Evolutionary conservation across 192 early-diverging fungal species (phyloP).

Genomic region (Jimgerdemannia lactiflua): DNA sequence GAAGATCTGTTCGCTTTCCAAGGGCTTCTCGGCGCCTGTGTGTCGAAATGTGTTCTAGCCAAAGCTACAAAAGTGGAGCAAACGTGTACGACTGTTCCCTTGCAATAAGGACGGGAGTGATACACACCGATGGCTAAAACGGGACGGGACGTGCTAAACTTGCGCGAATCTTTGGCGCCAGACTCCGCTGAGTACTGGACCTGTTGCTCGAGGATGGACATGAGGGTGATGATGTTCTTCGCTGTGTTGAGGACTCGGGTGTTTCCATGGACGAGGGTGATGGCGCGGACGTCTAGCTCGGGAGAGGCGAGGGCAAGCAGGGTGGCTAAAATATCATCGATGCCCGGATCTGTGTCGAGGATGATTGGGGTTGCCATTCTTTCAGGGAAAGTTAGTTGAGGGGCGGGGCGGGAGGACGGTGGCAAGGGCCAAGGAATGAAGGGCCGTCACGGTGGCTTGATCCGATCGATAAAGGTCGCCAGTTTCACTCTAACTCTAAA

Average conservation of each 20-base stretch:
- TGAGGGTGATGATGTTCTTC: constrained; percentile 39
- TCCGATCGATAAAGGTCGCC: no score
- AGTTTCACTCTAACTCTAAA: no score
- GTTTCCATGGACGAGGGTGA: constrained; percentile 46
- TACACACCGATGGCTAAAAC: constrained; percentile 38
- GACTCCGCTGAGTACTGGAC: constrained; percentile 14
- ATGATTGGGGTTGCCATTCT: not conserved
- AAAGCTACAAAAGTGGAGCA: no score
- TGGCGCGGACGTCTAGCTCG: constrained; percentile 39
- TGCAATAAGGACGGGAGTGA: not conserved
- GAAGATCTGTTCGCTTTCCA: constrained; percentile 19
- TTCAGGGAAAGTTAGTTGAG: no score
- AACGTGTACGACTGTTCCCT: no score
- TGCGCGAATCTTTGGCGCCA: not conserved
- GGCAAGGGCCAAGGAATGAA: no score
- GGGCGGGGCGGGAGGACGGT: no score
- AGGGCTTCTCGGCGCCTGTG: constrained; percentile 30
- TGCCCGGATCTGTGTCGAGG: constrained; percentile 2
- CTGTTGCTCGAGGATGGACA: constrained; percentile 38
- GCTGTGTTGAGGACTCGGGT: constrained; percentile 28
- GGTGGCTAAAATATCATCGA: constrained; percentile 49
- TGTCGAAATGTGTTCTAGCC: no score
- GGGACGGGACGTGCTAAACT: constrained; percentile 6
- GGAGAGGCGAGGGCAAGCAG: constrained; percentile 41
- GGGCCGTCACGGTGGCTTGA: no score